Percentiles rank a stretch among this genome's conserved stretches.
These are phyloP conservation scores for Penicillium alfredii DNA, from an alignment of 495 filamentous ascomycete genomes.

Conservation along the genomic window DNA sequence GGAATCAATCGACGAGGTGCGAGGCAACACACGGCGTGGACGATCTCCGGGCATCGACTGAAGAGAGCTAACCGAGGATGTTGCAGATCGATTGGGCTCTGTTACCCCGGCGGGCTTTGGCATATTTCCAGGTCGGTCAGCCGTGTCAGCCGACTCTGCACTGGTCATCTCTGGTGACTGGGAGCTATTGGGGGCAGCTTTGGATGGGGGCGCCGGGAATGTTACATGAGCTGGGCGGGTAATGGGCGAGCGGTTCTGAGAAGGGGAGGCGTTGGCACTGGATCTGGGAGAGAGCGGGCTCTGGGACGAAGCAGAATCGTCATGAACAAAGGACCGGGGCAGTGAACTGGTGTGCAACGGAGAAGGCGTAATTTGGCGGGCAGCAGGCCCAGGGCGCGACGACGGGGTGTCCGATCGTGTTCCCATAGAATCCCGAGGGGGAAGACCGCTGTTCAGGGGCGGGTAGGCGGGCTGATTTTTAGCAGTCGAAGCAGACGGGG, in stretches of 20 bases:
- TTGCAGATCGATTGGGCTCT: slow-evolving; percentile 29
- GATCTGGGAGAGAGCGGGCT: slow-evolving; percentile 29
- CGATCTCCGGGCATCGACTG: slow-evolving; percentile 30
- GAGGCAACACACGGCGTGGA: slow-evolving; percentile 48
- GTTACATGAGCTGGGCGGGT: slow-evolving; percentile 29
- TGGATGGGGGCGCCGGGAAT: slow-evolving; percentile 27
- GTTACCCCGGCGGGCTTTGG: slow-evolving; percentile 21
- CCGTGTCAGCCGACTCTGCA: slow-evolving; percentile 21
- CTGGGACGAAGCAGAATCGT: slow-evolving; percentile 24
- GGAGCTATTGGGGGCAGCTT: slow-evolving; percentile 12
- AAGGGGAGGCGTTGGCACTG: slow-evolving; percentile 19
- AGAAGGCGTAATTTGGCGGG: slow-evolving; percentile 31
- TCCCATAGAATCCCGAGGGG: slow-evolving; percentile 30
- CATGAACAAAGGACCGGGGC: slow-evolving; percentile 17
- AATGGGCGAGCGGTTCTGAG: slow-evolving; percentile 18
- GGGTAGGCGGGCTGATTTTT: slow-evolving; percentile 14
- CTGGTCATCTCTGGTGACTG: slow-evolving; percentile 7
- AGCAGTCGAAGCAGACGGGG: no score
- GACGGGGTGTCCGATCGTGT: slow-evolving; percentile 26
- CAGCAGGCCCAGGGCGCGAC: slow-evolving; percentile 18
- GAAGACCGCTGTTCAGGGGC: slow-evolving; percentile 21
- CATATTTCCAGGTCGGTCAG: slow-evolving; percentile 13
- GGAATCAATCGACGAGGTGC: slow-evolving; percentile 93
- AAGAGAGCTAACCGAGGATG: slow-evolving; percentile 29
- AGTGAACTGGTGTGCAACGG: slow-evolving; percentile 33